phyloP scores from a whole-genome alignment of 2,329 filamentous ascomycete species.

The Hypoxylon sp. region DNA sequence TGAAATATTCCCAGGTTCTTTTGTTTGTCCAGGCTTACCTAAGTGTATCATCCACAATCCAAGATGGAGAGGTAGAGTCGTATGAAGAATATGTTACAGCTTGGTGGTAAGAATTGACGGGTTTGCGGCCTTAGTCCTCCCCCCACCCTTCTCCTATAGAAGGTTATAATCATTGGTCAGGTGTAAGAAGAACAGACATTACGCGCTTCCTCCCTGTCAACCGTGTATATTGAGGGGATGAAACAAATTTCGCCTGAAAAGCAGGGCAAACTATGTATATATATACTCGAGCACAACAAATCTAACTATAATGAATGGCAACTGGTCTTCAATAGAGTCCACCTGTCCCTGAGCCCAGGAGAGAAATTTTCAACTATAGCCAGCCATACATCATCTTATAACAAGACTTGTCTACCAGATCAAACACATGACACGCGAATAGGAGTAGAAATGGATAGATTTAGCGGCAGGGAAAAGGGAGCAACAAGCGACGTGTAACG shows the following conservation, averaged over 20 bases:
- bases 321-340: not conserved
- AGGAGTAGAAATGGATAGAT: not conserved
- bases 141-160: not conserved
- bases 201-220: not conserved
- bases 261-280: not conserved
- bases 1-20: not conserved
- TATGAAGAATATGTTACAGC: not conserved
- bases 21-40: not conserved
- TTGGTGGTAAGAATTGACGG: not conserved
- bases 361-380: not conserved
- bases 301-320: not conserved
- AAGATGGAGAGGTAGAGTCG: not conserved
- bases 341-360: not conserved
- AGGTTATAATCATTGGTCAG: conserved; percentile 2
- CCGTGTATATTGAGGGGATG: not conserved
- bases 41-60: not conserved
- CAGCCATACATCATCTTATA: not conserved
- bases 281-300: no score
- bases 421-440: not conserved
- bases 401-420: not conserved
- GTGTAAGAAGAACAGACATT: conserved; percentile 15
- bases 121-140: conserved; percentile 7
- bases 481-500: not conserved
- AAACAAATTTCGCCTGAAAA: not conserved
- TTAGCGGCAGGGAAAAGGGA: not conserved